Conservation (phyloP, 2,329 filamentous ascomycete genomes). For the Colletotrichum limetticola region DNA sequence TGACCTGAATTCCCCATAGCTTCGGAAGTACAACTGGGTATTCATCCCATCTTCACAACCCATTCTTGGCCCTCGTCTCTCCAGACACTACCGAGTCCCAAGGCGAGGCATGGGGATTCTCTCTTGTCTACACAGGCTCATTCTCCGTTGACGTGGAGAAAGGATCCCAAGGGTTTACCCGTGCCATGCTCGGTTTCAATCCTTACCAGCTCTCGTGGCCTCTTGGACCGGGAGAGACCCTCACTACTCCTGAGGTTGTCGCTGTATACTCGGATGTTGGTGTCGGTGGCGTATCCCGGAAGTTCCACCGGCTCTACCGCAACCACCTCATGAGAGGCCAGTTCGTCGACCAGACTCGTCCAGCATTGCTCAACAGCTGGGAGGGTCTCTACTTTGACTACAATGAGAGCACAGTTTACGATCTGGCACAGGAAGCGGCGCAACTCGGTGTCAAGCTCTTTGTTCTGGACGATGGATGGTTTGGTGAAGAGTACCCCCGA, state of each 20-base stretch:
- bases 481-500: constrained; percentile 71
- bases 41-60: constrained; percentile 73
- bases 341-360: constrained; percentile 61
- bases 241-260: constrained; percentile 71
- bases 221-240: constrained; percentile 64
- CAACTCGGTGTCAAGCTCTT: constrained; percentile 71
- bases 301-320: constrained; percentile 70
- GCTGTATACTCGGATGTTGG: constrained; percentile 69
- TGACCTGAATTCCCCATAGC: constrained; percentile 44
- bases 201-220: constrained; percentile 69
- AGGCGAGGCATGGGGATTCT: constrained; percentile 73
- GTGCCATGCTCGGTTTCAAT: constrained; percentile 70
- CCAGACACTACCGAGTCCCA: constrained; percentile 68
- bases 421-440: constrained; percentile 66
- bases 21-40: constrained; percentile 72
- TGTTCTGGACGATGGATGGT: constrained; percentile 76
- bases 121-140: constrained; percentile 72
- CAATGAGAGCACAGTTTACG: constrained; percentile 65
- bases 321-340: constrained; percentile 70
- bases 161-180: constrained; percentile 69
- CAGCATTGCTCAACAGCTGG: constrained; percentile 73
- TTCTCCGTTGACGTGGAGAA: constrained; percentile 71
- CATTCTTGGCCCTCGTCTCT: constrained; percentile 68
- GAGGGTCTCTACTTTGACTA: constrained; percentile 70
- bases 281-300: constrained; percentile 70